Percentiles rank a stretch among this genome's conserved stretches.
These are phyloP conservation scores for Miscanthus lutarioriparius DNA, from an alignment of 176 grass and related monocot genomes.

Conservation along the genomic window DNA sequence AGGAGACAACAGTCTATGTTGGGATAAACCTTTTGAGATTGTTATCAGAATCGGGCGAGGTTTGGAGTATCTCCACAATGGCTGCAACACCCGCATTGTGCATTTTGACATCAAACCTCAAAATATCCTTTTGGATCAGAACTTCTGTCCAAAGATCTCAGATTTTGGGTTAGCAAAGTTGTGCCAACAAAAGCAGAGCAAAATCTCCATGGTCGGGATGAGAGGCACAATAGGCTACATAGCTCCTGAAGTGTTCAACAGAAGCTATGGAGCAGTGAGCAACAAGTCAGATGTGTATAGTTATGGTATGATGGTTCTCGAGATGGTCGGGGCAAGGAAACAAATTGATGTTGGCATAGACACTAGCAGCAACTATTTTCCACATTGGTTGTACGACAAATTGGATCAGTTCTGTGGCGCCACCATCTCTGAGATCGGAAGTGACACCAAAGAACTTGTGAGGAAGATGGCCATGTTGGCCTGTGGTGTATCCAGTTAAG, in stretches of 20 bases:
- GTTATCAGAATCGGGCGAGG: background rate
- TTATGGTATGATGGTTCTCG: slow-evolving; percentile 32
- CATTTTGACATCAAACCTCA: slow-evolving; percentile 13
- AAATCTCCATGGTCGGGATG: background rate
- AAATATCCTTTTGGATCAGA: slow-evolving; percentile 18
- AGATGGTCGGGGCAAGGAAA: slow-evolving; percentile 27
- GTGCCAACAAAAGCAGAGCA: slow-evolving; percentile 27
- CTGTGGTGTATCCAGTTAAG: slow-evolving; percentile 1
- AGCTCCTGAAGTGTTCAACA: slow-evolving; percentile 37
- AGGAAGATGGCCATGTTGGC: background rate
- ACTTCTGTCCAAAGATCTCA: slow-evolving; percentile 27
- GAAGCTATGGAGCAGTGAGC: slow-evolving; percentile 21
- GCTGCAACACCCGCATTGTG: background rate
- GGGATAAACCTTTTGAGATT: background rate
- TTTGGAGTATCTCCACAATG: slow-evolving; percentile 1
- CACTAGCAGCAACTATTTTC: background rate
- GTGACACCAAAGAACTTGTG: background rate
- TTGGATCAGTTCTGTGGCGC: background rate
- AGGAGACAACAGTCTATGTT: background rate
- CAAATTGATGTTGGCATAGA: background rate
- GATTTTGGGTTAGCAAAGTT: slow-evolving; percentile 27
- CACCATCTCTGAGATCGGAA: background rate
- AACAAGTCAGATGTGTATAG: slow-evolving; percentile 28
- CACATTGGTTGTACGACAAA: background rate
- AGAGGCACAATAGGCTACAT: slow-evolving; percentile 40